Base-by-base conservation (phyloP, 2,329 filamentous ascomycete species). In the Microsporum audouinii region DNA sequence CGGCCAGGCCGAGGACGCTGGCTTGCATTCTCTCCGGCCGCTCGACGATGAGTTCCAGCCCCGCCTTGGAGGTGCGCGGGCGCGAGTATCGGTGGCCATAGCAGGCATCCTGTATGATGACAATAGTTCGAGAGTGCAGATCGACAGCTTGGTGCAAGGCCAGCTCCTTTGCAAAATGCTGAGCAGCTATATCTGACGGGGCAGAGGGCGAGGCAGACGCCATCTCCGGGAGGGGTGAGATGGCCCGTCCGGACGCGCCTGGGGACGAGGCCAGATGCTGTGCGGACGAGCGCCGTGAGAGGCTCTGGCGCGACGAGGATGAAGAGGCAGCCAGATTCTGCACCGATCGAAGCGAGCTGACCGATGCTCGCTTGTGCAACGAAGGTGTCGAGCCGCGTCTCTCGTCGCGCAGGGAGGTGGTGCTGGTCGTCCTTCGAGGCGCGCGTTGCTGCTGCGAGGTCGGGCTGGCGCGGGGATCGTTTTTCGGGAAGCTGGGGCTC, bases 71-170 rank as follows among this genome's bases (percentile, higher is more conserved):
- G 0, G 90, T 87, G 67, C 88, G 86, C 2, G 90, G 90, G 51
- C 94, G 83, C 8, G 91, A 89, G 73, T 86, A 99, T 27, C 91
- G 86, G 75, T 99, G 94, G 29, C 92, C 91, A 71, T 97, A 99
- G 74, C 92, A 96, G 59, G 88, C 86, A 76, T 99, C 94, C 68
- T 97, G 91, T 1, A 99, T 77, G 34, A 99, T 82, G 55, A 97
- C 91, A 3, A 95, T 76, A 0, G 90, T 90, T 63, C 91, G 78
- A 2, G 80, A 73, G 10, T 70, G 64, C 5, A 73, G 63, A 60
- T 74, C 69, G 12, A 68, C 68, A 10, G 71, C 72, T 61, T 86
- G 81, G 68, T 89, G 86, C 5, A 80, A 73, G 14, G 82, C 78
- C 36, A 95, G 73, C 71, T 95, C 89, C 63, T 80, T 82, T 63